Percentiles rank a stretch among this genome's conserved stretches.
phyloP scores from a whole-genome alignment of 306 rosid species.

The Casuarina equisetifolia region DNA sequence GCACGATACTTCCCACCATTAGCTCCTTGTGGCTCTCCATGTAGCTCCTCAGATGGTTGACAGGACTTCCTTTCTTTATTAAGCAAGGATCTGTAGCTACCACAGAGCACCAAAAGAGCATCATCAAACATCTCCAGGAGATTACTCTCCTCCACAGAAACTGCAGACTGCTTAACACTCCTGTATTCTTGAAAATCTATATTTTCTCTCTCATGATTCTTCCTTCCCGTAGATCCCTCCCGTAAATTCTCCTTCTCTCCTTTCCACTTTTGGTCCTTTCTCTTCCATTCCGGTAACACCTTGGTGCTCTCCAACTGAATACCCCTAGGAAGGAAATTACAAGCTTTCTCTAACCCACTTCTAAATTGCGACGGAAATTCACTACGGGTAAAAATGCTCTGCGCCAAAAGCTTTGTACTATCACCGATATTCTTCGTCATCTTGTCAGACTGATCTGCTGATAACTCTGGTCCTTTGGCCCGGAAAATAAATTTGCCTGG shows the following conservation, averaged over 20 bases:
- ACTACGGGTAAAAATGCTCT: background rate
- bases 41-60: too few relatives aligned
- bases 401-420: background rate
- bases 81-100: constrained; percentile 11
- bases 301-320: background rate
- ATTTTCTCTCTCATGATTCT: constrained; percentile 40
- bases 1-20: constrained; percentile 27
- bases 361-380: background rate
- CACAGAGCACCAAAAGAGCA: background rate
- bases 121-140: constrained; percentile 35
- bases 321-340: background rate
- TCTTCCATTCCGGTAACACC: too few relatives aligned
- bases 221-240: constrained; percentile 21
- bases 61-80: background rate
- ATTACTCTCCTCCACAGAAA: constrained; percentile 31
- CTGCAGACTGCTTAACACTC: constrained; percentile 43
- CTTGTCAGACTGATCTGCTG: too few relatives aligned
- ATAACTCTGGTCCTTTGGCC: too few relatives aligned
- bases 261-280: too few relatives aligned
- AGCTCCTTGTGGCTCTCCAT: too few relatives aligned
- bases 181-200: constrained; percentile 30
- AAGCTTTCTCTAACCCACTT: constrained; percentile 1
- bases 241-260: background rate
- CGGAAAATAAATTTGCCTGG: too few relatives aligned
- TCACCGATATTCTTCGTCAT: too few relatives aligned